These are phyloP conservation scores for Cystofilobasidium macerans DNA, from an alignment of 768 basidiomycete species.

Conservation along the genomic window DNA sequence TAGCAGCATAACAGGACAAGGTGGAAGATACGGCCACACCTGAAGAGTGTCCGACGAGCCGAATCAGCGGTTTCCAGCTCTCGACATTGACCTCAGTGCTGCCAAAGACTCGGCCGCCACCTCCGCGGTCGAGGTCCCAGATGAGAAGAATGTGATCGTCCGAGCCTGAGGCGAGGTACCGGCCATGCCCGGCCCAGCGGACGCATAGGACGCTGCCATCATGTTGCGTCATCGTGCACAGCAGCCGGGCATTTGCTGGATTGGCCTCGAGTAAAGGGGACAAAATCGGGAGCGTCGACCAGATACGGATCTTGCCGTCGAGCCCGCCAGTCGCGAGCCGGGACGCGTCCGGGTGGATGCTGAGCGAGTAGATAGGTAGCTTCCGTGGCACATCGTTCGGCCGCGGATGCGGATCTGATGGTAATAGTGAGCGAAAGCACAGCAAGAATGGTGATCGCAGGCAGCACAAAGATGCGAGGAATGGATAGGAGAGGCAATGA, in stretches of 20 bases:
- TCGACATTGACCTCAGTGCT: conserved; percentile 92
- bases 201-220: conserved; percentile 81
- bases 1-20: not conserved
- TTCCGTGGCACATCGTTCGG: conserved; percentile 18
- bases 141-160: conserved; percentile 94
- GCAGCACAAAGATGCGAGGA: not conserved
- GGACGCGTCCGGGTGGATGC: conserved; percentile 90
- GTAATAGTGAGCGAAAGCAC: not conserved
- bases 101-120: conserved; percentile 81
- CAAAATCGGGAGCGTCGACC: conserved; percentile 94
- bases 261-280: conserved; percentile 52
- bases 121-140: conserved; percentile 90
- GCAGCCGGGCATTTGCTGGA: conserved; percentile 66
- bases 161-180: conserved; percentile 89
- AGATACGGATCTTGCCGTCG: conserved; percentile 91
- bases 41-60: conserved; percentile 86
- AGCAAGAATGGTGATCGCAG: too few species aligned
- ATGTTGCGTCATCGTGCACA: conserved; percentile 87
- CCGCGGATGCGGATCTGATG: not conserved
- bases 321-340: conserved; percentile 95
- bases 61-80: conserved; percentile 87
- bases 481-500: not conserved
- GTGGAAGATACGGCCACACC: conserved; percentile 46
- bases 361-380: conserved; percentile 78
- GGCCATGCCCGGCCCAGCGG: conserved; percentile 84